These are phyloP conservation scores for Penicillium brasilianum DNA, from an alignment of 2,329 filamentous ascomycete species.

Conservation along the genomic window DNA sequence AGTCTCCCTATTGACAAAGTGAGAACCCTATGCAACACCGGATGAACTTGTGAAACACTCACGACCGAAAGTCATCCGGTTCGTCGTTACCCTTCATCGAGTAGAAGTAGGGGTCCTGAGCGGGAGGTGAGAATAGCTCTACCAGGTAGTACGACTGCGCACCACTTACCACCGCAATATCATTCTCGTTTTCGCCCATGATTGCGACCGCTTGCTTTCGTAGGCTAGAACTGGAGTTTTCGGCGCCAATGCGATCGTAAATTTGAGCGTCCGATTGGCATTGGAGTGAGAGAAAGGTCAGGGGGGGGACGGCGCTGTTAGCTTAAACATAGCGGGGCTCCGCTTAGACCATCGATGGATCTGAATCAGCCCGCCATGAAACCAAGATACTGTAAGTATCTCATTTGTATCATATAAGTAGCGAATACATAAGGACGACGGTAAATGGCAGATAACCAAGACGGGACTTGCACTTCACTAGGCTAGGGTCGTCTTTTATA, in stretches of 20 bases:
- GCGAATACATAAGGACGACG: background rate
- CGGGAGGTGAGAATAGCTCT: background rate
- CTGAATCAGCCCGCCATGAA: background rate
- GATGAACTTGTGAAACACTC: background rate
- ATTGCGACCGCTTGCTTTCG: background rate
- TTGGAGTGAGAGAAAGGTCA: background rate
- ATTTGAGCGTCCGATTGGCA: background rate
- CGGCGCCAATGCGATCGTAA: background rate
- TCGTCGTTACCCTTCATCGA: background rate
- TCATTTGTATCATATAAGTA: background rate
- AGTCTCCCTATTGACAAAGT: conserved; percentile 15
- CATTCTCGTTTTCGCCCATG: background rate
- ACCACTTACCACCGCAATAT: conserved; percentile 1
- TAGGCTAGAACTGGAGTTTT: background rate
- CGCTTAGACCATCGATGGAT: conserved; percentile 1
- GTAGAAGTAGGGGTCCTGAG: conserved; percentile 4
- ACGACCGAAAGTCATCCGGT: conserved; percentile 19
- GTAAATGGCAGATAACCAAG: background rate
- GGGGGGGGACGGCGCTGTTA: background rate
- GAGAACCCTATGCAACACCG: background rate
- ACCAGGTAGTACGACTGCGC: background rate
- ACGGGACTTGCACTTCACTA: background rate
- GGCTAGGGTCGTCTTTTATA: too few species aligned
- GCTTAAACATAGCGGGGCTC: background rate
- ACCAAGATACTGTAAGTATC: background rate